These are phyloP conservation scores for Helianthus annuus DNA, from an alignment of 129 eudicot species.

Conservation along the genomic window DNA sequence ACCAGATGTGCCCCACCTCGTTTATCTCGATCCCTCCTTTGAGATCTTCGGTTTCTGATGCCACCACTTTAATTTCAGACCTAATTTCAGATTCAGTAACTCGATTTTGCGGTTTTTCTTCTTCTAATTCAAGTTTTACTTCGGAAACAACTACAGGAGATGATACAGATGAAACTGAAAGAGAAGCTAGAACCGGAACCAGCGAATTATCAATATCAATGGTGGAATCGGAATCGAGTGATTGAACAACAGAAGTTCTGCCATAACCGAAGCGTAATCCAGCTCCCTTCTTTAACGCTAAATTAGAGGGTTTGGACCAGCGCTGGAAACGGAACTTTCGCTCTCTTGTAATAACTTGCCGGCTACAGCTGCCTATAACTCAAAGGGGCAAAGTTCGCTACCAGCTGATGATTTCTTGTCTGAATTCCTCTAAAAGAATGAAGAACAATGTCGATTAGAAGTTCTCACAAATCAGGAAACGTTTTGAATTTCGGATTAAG, in stretches of 20 bases:
- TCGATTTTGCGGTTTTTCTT: conserved; percentile 16
- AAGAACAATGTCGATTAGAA: too few species aligned
- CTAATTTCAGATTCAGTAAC: background rate
- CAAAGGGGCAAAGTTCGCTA: too few species aligned
- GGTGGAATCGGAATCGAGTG: conserved; percentile 12
- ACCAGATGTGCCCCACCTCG: too few species aligned
- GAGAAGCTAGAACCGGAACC: conserved; percentile 1
- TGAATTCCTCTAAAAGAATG: too few species aligned
- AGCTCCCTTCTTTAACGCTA: conserved; percentile 67
- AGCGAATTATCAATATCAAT: conserved; percentile 15
- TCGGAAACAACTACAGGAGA: conserved; percentile 8
- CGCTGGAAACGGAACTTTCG: too few species aligned
- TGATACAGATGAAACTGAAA: background rate
- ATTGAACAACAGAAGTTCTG: conserved; percentile 29
- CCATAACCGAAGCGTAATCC: conserved; percentile 68
- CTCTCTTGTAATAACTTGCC: too few species aligned
- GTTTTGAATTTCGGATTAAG: too few species aligned
- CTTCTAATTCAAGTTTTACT: conserved; percentile 21
- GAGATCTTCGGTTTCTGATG: conserved; percentile 14
- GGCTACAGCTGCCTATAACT: too few species aligned
- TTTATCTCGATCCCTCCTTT: conserved; percentile 12
- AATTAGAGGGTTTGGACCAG: too few species aligned
- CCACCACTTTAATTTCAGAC: background rate
- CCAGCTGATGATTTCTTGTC: too few species aligned
- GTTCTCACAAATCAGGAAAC: too few species aligned